Evolutionary conservation across 305 asterid genomes (phyloP).

Genomic region (Solanum hybrid): DNA sequence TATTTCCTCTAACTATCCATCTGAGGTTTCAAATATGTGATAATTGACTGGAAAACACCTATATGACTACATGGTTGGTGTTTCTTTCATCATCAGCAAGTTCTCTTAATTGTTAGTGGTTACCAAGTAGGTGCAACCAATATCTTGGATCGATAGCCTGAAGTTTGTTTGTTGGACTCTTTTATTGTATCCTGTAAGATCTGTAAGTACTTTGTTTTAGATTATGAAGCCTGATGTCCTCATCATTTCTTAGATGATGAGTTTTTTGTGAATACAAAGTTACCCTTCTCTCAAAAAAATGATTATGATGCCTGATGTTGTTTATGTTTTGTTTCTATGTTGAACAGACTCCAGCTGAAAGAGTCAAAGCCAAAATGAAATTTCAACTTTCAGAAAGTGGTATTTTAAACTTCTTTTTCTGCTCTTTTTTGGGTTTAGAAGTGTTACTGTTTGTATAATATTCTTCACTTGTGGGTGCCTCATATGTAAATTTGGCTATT

Average conservation of each 20-base stretch:
- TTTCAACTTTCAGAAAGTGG: constrained; percentile 85
- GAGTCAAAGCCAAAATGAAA: constrained; percentile 89
- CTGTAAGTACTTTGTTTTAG: neutral
- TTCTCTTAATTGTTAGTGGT: neutral
- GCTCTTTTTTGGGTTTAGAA: neutral
- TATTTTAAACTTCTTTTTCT: constrained; percentile 10
- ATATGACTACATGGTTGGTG: neutral
- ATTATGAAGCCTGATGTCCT: neutral
- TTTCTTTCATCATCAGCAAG: neutral
- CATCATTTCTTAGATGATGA: neutral
- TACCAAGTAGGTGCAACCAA: neutral
- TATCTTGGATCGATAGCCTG: neutral
- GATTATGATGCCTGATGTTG: neutral
- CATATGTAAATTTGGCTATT: neutral
- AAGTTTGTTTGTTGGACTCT: neutral
- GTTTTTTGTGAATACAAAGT: neutral
- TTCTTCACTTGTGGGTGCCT: neutral
- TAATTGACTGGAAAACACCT: neutral
- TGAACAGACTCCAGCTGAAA: constrained; percentile 69
- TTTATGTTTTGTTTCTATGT: constrained; percentile 10
- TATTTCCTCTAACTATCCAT: neutral
- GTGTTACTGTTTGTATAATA: neutral
- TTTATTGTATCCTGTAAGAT: neutral
- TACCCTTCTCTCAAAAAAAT: neutral
- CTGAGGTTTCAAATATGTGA: neutral